Evolutionary conservation across 148 eudicot genomes (phyloP).

Genomic region (Rhododendron molle): DNA sequence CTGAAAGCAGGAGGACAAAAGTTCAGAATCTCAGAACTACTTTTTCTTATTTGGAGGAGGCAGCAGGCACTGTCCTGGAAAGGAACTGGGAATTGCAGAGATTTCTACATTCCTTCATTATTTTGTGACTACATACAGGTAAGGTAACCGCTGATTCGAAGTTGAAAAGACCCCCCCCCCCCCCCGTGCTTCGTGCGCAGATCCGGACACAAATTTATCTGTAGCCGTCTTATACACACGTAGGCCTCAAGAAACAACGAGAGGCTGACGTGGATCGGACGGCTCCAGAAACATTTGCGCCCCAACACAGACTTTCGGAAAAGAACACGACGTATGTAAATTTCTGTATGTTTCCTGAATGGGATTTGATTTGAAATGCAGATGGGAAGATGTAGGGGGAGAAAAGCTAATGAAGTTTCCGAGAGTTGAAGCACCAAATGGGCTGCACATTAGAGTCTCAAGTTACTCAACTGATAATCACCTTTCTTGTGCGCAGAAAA

Average conservation of each 20-base stretch:
- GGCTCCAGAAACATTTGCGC: not conserved
- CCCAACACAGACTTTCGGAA: not conserved
- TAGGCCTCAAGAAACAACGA: not conserved
- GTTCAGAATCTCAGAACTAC: conserved; percentile 57
- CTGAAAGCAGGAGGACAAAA: conserved; percentile 68
- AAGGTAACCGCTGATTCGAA: not conserved
- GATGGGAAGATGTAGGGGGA: conserved; percentile 89
- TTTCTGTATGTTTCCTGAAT: not conserved
- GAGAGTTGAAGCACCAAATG: conserved; percentile 94
- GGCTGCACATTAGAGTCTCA: conserved; percentile 67
- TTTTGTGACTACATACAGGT: conserved; percentile 84
- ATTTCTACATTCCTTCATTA: conserved; percentile 92
- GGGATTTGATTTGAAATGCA: conserved; percentile 22
- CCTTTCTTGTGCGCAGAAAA: conserved; percentile 8
- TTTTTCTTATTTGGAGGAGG: conserved; percentile 90
- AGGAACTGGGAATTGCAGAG: conserved; percentile 89
- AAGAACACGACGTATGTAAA: not conserved
- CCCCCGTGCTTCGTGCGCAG: not conserved
- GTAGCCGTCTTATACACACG: not conserved
- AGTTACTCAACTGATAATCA: conserved; percentile 20
- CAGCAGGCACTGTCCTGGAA: conserved; percentile 92
- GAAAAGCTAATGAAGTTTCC: conserved; percentile 86
- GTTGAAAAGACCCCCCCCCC: not conserved
- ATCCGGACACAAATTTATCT: not conserved
- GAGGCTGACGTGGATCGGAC: not conserved